These are phyloP conservation scores for Fusarium sp. DNA, from an alignment of 2,329 filamentous ascomycete species.

Conservation along the genomic window DNA sequence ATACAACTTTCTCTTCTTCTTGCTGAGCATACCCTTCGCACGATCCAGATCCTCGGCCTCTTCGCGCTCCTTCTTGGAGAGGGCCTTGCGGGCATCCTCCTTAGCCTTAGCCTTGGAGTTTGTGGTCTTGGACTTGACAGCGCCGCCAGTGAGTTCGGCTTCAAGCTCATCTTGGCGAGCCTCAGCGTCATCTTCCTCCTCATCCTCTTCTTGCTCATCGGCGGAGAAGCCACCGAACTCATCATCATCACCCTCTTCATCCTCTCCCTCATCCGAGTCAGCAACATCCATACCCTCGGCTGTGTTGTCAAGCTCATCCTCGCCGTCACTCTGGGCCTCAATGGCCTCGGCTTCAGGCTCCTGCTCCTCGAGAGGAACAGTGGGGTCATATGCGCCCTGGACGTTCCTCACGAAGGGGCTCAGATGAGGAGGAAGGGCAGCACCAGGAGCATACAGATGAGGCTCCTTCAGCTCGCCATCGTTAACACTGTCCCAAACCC, in stretches of 20 bases:
- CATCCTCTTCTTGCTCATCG: slow-evolving; percentile 61
- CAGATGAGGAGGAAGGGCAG: slow-evolving; percentile 90
- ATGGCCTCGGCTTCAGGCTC: slow-evolving; percentile 89
- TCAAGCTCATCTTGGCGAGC: slow-evolving; percentile 92
- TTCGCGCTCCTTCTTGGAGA: slow-evolving; percentile 77
- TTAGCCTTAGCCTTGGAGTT: slow-evolving; percentile 71
- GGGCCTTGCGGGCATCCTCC: slow-evolving; percentile 77
- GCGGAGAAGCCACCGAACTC: slow-evolving; percentile 64
- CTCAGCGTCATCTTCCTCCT: slow-evolving; percentile 73
- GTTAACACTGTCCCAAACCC: slow-evolving; percentile 98
- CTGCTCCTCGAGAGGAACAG: slow-evolving; percentile 85
- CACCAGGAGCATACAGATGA: slow-evolving; percentile 90
- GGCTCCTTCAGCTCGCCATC: slow-evolving; percentile 88
- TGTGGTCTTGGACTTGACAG: slow-evolving; percentile 63
- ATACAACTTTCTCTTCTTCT: slow-evolving; percentile 96
- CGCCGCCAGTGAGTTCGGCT: slow-evolving; percentile 85
- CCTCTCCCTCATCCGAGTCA: slow-evolving; percentile 61
- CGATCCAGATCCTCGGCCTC: slow-evolving; percentile 91
- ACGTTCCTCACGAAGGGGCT: slow-evolving; percentile 94
- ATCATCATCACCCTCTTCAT: slow-evolving; percentile 63
- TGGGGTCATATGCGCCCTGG: slow-evolving; percentile 92
- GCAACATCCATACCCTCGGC: slow-evolving; percentile 65
- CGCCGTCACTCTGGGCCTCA: slow-evolving; percentile 71
- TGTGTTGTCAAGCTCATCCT: slow-evolving; percentile 60
- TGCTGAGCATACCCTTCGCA: slow-evolving; percentile 97